Conservation (phyloP, 805 yeast species). For the Hanseniaspora taiwanica region DNA sequence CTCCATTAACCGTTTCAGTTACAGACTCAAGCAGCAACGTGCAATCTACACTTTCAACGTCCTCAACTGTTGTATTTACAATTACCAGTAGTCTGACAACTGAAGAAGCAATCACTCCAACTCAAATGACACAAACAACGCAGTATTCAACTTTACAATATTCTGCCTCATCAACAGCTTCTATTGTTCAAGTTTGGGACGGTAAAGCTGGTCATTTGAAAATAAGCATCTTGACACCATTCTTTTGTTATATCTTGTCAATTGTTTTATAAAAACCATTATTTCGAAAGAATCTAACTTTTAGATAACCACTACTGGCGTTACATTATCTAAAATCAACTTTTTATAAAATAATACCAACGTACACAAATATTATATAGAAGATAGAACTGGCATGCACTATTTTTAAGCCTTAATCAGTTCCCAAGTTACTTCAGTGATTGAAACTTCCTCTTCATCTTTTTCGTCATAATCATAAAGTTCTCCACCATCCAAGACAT, state of each 20-base stretch:
- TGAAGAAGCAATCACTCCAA: no score
- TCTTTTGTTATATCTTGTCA: background rate
- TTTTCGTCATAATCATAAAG: constrained; percentile 95
- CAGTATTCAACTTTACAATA: constrained; percentile 4
- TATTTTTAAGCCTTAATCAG: constrained; percentile 30
- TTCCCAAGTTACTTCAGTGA: constrained; percentile 61
- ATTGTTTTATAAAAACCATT: no score
- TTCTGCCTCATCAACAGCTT: constrained; percentile 1
- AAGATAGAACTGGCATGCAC: no score
- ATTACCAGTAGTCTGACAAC: no score
- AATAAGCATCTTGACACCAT: background rate
- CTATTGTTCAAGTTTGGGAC: background rate
- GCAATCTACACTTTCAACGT: no score
- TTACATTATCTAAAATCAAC: no score
- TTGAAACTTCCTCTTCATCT: constrained; percentile 64
- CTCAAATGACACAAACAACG: constrained; percentile 9
- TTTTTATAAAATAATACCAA: no score
- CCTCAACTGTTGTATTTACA: constrained; percentile 10
- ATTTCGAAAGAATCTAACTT: no score
- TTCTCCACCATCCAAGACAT: constrained; percentile 68
- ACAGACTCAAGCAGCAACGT: no score
- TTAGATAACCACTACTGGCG: no score
- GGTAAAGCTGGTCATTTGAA: constrained; percentile 1
- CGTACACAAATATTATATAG: no score
- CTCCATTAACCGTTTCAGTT: no score